Percentiles rank a stretch among this genome's conserved stretches.
These are phyloP conservation scores for Notholithocarpus densiflorus DNA, from an alignment of 306 rosid species.

Conservation along the genomic window DNA sequence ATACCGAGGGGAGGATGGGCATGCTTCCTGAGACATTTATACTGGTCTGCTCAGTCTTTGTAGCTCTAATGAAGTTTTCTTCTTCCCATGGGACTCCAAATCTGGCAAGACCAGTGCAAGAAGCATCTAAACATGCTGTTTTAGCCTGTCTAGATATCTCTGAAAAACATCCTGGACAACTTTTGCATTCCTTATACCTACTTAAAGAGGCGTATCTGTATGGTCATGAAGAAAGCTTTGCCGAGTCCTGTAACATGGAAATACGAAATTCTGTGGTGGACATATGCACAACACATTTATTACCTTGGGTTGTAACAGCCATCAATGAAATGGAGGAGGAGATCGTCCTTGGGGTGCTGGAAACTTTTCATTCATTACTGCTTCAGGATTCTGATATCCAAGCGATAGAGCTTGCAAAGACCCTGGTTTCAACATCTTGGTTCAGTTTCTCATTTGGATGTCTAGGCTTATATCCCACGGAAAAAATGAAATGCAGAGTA, in stretches of 20 bases:
- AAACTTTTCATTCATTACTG: slow-evolving; percentile 67
- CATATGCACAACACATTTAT: slow-evolving; percentile 52
- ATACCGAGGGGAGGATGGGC: slow-evolving; percentile 69
- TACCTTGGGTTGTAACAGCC: slow-evolving; percentile 71
- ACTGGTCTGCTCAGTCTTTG: slow-evolving; percentile 59
- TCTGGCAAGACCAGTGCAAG: slow-evolving; percentile 49
- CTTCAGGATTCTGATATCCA: slow-evolving; percentile 46
- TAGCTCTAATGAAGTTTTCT: slow-evolving; percentile 62
- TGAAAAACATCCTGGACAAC: slow-evolving; percentile 46
- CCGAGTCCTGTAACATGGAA: slow-evolving; percentile 34
- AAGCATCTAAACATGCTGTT: slow-evolving; percentile 55
- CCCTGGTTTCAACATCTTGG: slow-evolving; percentile 65
- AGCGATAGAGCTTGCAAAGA: slow-evolving; percentile 46
- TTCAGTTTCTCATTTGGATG: slow-evolving; percentile 86
- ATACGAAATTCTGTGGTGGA: slow-evolving; percentile 45
- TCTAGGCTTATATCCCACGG: slow-evolving; percentile 74
- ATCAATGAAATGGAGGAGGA: slow-evolving; percentile 72
- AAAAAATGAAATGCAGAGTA: slow-evolving; percentile 67
- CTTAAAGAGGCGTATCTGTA: slow-evolving; percentile 74
- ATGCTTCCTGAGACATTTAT: slow-evolving; percentile 75
- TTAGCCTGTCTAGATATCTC: slow-evolving; percentile 58
- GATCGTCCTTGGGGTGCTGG: slow-evolving; percentile 66
- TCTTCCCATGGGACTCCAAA: slow-evolving; percentile 47
- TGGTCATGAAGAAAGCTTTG: slow-evolving; percentile 48
- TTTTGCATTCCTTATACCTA: slow-evolving; percentile 67